Evolutionary conservation across 2,329 filamentous ascomycete genomes (phyloP), one percentile per base, ranked within the genome.

Genomic region (Clathrospora elynae): DNA sequence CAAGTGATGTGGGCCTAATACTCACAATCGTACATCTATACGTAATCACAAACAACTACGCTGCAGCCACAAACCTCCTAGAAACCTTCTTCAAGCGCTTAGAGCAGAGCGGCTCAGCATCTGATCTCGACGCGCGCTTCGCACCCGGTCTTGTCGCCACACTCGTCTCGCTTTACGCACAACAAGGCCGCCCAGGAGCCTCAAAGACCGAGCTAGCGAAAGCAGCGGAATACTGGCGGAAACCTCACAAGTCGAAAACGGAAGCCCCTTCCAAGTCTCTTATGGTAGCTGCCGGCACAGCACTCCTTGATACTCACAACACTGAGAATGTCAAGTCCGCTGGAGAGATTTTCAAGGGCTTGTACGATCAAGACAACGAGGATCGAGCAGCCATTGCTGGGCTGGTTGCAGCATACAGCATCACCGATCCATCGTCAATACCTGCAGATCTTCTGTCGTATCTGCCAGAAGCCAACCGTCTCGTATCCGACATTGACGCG

Each of bases 81-180:
- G 87, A 95, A 64, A 75, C 80, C 1, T 91, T 93, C 64, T 80
- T 96, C 41, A 79, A 79, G 49, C 80, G 80, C 7, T 77, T 96
- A 1, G 88, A 92, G 58, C 71, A 81, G 33, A 82, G 81, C 3
- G 76, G 69, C 5, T 73, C 75, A 1, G 64, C 78, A 2, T 75
- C 79, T 11, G 78, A 85, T 44, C 76, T 83, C 42, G 84, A 90
- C 56, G 81, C 87, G 17, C 85, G 91, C 8, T 93, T 86, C 67
- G 85, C 89, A 17, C 92, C 93, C 0, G 92, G 92, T 2, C 76
- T 99, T 1, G 80, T 97, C 18, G 90, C 88, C 1, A 77, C 92
- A 2, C 77, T 88, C 3, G 85, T 95, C 7, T 84, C 88, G 2
- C 77, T 99, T 0, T 93, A 96, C 71, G 82, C 83, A 57, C 75